Base-by-base conservation (phyloP, 495 filamentous ascomycete species). In the Venustampulla echinocandica region DNA sequence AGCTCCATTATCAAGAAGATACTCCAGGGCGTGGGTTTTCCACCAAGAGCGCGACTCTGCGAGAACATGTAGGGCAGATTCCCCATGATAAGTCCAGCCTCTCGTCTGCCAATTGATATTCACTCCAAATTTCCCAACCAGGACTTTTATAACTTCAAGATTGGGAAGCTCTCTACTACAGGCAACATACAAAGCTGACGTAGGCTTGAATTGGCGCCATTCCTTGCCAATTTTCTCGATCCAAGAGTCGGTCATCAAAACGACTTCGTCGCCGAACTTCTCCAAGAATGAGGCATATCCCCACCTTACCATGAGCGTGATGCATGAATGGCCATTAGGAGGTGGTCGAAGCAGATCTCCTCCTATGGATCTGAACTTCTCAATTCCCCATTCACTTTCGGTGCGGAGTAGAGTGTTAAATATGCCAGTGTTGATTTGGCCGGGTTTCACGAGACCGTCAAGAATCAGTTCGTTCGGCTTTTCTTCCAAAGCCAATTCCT, bases 51-150 rank as follows among this genome's bases (percentile, higher is more conserved):
- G 4, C 11, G 11, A 35, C 18, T 10, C 4, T 14, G 33, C 33
- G 4, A 35, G n/a, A 35, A 35, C 18, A 14, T 35, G 33, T 35
- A 35, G 4, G 4, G 33, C 33, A 4, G 6, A n/a, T 35, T 15
- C 33, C 33, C 18, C 33, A 6, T 35, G 4, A 4, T 14, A 35
- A 14, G 5, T 7, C 18, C 6, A 6, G 18, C 18, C 33, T 14
- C 33, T 6, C n/a, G 5, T 5, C n/a, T 42, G 35, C 25, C 21
- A 39, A 39, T 64, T 60, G 10, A 64, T 55, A 42, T 71, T 54
- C 2, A 62, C 63, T 10, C 49, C 41, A 42, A 59, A 61, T n/a
- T 55, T 58, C 36, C 69, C 65, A 9, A 69, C 63, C n/a, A 73
- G 50, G 7, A 70, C 38, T 34, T 60, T 58, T 14, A 70, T 52